Conservation (phyloP, 495 filamentous ascomycete genomes). For the Xylaria sp. region DNA sequence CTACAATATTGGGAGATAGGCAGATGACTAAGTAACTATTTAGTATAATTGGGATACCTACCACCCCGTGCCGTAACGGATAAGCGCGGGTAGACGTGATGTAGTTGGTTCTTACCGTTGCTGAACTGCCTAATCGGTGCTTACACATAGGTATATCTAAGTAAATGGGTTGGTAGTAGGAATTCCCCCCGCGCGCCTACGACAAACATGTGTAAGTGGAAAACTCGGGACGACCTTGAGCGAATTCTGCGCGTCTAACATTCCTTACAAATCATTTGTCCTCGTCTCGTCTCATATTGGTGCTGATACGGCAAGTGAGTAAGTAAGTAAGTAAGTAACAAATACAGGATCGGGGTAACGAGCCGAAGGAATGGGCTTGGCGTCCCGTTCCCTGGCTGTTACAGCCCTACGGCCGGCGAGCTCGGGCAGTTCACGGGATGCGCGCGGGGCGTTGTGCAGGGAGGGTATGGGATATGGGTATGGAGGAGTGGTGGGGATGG, state of each 20-base stretch:
- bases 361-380: constrained; percentile 2
- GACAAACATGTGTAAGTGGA: neutral
- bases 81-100: neutral
- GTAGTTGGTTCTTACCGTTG: neutral
- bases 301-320: constrained; percentile 6
- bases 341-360: neutral
- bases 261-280: neutral
- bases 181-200: neutral
- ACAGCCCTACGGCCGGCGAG: constrained; percentile 21
- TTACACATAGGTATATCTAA: too few relatives aligned
- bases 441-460: constrained; percentile 2
- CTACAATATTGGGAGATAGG: neutral
- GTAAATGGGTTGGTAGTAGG: too few relatives aligned
- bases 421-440: constrained; percentile 8
- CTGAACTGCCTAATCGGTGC: neutral
- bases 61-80: neutral
- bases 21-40: neutral
- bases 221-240: neutral
- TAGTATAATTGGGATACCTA: neutral
- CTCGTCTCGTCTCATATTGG: neutral
- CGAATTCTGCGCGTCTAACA: neutral
- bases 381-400: constrained; percentile 2
- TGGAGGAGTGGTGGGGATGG: neutral
- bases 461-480: too few relatives aligned
- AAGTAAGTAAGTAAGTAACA: too few relatives aligned